Evolutionary conservation across 768 basidiomycete genomes (phyloP).

Genomic region (Termitomyces heimii): DNA sequence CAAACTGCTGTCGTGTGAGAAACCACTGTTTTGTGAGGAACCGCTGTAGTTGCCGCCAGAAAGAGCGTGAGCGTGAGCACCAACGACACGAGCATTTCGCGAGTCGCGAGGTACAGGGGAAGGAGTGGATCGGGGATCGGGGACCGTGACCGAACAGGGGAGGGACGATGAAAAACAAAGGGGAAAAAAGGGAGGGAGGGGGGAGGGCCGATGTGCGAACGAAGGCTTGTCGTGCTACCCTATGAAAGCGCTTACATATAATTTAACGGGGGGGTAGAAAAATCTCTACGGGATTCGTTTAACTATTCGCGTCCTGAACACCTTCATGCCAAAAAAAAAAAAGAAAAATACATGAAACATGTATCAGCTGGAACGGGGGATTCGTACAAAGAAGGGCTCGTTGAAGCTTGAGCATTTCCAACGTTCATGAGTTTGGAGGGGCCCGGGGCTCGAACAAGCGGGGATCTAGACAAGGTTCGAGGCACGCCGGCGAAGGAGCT

Average conservation of each 20-base stretch:
- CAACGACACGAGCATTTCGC: background rate
- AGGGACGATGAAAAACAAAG: background rate
- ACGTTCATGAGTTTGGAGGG: background rate
- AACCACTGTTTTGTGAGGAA: background rate
- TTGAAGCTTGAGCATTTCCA: background rate
- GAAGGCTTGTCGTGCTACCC: no score
- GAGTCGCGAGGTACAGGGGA: no score
- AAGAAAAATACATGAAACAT: background rate
- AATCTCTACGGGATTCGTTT: no score
- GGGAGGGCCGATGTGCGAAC: no score
- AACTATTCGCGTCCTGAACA: background rate
- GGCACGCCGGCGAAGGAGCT: background rate
- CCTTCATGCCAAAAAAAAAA: no score
- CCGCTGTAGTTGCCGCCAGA: background rate
- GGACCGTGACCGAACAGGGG: background rate
- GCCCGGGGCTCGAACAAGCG: background rate
- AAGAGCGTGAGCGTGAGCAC: background rate
- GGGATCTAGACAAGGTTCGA: background rate
- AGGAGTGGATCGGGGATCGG: background rate
- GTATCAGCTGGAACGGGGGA: background rate
- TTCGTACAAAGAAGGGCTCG: background rate
- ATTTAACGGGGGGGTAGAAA: background rate
- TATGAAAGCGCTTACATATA: background rate
- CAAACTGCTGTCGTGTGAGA: no score
- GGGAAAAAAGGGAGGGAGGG: no score